Evolutionary conservation across 2,329 filamentous ascomycete genomes (phyloP).

Genomic region (Cadophora sp.): DNA sequence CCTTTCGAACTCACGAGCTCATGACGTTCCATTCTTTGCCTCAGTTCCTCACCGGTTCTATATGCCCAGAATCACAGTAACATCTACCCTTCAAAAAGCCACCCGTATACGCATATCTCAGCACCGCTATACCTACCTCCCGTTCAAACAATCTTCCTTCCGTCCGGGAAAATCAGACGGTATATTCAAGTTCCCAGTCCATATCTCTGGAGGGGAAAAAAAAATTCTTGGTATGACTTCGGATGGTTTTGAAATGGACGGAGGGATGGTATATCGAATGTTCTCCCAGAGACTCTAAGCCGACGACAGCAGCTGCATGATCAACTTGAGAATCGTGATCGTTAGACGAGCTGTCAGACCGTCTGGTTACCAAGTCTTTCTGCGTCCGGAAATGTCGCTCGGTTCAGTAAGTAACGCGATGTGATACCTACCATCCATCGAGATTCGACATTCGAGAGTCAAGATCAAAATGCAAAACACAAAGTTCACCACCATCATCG

Average conservation of each 20-base stretch:
- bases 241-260: too few relatives aligned
- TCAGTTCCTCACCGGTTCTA: neutral
- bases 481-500: neutral
- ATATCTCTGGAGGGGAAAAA: neutral
- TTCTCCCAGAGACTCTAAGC: neutral
- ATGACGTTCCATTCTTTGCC: neutral
- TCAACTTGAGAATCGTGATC: neutral
- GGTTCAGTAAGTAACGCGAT: neutral
- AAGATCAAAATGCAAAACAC: neutral
- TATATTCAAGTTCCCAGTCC: neutral
- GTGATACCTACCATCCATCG: neutral
- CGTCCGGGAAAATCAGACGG: neutral
- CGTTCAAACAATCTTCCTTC: neutral
- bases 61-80: too few relatives aligned
- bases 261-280: neutral
- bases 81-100: neutral
- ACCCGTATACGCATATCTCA: neutral
- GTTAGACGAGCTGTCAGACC: neutral
- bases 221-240: too few relatives aligned
- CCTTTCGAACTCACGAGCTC: constrained; percentile 2
- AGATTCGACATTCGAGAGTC: neutral
- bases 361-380: neutral
- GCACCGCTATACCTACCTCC: neutral
- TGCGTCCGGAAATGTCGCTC: neutral
- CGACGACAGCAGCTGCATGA: neutral